phyloP scores from a whole-genome alignment of 2,329 filamentous ascomycete genomes.

The Elsinoe arachidis region DNA sequence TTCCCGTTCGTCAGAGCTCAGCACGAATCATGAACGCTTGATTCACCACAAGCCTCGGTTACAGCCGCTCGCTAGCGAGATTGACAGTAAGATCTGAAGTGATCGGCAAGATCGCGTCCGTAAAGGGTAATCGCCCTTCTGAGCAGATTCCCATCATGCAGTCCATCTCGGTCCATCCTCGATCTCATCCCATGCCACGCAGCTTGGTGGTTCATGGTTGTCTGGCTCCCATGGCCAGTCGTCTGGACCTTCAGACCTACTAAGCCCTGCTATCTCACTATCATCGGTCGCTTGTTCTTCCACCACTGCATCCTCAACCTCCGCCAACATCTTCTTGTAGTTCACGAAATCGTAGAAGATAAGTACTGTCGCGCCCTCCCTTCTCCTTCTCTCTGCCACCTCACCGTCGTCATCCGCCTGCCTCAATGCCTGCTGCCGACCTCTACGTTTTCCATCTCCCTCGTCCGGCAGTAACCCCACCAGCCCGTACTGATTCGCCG shows the following conservation, averaged over 20 bases:
- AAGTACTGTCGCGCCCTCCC: constrained; percentile 11
- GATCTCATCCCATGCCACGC: background rate
- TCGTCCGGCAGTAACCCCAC: too few relatives aligned
- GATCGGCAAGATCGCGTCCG: constrained; percentile 8
- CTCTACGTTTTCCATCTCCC: too few relatives aligned
- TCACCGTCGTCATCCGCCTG: constrained; percentile 10
- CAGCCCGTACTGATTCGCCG: too few relatives aligned
- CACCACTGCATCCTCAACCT: background rate
- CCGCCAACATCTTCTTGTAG: constrained; percentile 15
- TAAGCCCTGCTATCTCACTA: background rate
- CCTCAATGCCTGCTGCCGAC: too few relatives aligned
- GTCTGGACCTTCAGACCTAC: background rate
- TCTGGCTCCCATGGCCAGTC: constrained; percentile 10
- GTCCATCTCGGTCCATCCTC: background rate
- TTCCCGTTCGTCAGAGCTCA: background rate
- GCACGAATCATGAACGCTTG: background rate
- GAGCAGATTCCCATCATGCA: background rate
- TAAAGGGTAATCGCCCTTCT: background rate
- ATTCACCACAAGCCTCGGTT: background rate
- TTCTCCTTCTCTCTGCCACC: constrained; percentile 15
- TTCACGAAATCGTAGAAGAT: constrained; percentile 18
- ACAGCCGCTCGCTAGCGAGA: background rate
- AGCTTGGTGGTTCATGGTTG: background rate
- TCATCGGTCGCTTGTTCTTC: background rate
- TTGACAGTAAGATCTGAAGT: background rate